Base-by-base conservation (phyloP, 169 alveolate species). In the Plasmodium adleri region DNA sequence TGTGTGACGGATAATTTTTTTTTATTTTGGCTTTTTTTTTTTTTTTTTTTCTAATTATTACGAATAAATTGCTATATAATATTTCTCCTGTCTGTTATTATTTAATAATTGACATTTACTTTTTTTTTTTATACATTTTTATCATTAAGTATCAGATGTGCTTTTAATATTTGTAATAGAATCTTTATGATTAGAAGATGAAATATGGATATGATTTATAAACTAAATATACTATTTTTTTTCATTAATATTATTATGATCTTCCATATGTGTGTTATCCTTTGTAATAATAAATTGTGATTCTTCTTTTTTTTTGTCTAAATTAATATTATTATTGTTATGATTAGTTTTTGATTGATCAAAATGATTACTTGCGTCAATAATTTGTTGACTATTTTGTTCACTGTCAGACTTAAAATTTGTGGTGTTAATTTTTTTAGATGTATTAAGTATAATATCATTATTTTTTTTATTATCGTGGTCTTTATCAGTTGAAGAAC, bases 371-470 rank as follows among this genome's bases (percentile, higher is more conserved):
- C 39, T 73, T 32, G 24, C 6, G 56, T 28, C 72, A 43, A 12
- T 73, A 28, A 49, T 7, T 62, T 45, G 28, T 15, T 43, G 7
- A 22, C 54, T 50, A 60, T 32, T 60, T 15, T 52, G 1, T 1
- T 71, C 88, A 64, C 71, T 76, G 50, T 22, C 17, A 0, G 74
- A 56, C 5, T 15, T 62, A 54, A 12, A 26, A 64, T 3, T 49
- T 10, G 54, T 45, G 7, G 24, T 62, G 10, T 2, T 22, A 20
- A 10, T 70, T 32, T 32, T 52, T n/a, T 39, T 52, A 13, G 13
- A 43, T 12, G 9, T 13, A 58, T 54, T 26, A 0, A 3, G 13
- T 26, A 15, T 22, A 13, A 5, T 20, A 12, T n/a, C 24, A 32
- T 20, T 43, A 13, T 62, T 28, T 22, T 8, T 13, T 20, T 54